These are phyloP conservation scores for Globisporangium solare DNA, from an alignment of 352 stramenopile genomes.

Conservation along the genomic window DNA sequence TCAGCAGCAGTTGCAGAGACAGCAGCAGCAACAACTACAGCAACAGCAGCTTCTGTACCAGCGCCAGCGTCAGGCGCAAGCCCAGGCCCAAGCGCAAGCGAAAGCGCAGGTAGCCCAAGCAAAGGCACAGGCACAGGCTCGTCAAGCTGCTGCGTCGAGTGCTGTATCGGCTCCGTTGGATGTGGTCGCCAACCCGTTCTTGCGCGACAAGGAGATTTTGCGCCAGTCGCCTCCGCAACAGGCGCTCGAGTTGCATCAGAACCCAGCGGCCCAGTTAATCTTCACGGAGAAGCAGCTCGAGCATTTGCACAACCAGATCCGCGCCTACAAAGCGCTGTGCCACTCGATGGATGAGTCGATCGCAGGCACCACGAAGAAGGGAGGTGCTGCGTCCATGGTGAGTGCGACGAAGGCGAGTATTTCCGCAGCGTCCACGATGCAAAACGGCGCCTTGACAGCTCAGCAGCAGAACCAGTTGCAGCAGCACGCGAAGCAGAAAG, in stretches of 20 bases:
- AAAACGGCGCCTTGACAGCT: background rate
- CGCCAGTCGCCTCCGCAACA: conserved; percentile 28
- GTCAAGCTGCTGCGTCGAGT: background rate
- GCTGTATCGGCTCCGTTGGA: conserved; percentile 24
- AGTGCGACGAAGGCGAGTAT: background rate
- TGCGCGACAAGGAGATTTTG: conserved; percentile 51
- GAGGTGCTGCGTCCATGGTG: background rate
- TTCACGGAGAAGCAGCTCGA: conserved; percentile 86
- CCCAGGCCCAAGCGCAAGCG: conserved; percentile 19
- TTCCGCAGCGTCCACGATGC: background rate
- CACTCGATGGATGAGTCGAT: conserved; percentile 78
- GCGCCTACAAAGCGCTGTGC: conserved; percentile 76
- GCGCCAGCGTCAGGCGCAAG: conserved; percentile 25
- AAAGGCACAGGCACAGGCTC: conserved; percentile 17
- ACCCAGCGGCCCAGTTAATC: conserved; percentile 35
- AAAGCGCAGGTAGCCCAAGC: conserved; percentile 11
- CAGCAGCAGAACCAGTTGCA: conserved; percentile 4
- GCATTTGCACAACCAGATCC: conserved; percentile 84
- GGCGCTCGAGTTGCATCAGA: conserved; percentile 29
- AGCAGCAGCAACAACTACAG: conserved; percentile 27
- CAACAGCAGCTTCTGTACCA: conserved; percentile 25
- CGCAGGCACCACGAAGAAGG: conserved; percentile 20
- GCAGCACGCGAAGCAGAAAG: conserved; percentile 3
- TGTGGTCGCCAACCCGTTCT: conserved; percentile 51
- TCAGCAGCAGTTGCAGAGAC: conserved; percentile 11